A percentile compares a stretch with the other conserved stretches of the same genome.
Evolutionary conservation across 2,329 filamentous ascomycete genomes (phyloP).

Genomic region (Hypoxylon rubiginosum): DNA sequence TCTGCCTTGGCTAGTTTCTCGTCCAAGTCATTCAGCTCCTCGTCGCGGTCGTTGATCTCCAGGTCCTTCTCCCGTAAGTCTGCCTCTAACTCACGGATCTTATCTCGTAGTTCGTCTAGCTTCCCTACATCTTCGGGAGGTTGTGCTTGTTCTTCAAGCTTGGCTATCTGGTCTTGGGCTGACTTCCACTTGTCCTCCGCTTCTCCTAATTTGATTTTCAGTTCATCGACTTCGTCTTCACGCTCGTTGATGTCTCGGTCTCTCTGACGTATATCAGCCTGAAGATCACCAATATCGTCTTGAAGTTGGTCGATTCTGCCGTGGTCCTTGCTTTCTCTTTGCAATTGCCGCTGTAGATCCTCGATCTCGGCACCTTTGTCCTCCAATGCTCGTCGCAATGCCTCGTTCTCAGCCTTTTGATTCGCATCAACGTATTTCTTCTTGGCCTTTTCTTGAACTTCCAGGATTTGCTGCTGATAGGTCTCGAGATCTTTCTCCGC

Average conservation of each 20-base stretch:
- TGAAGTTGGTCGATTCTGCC: constrained; percentile 75
- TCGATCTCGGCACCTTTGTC: constrained; percentile 72
- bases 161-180: constrained; percentile 41
- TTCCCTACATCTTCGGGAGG: constrained; percentile 57
- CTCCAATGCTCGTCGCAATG: constrained; percentile 68
- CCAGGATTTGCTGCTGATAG: constrained; percentile 84
- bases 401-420: constrained; percentile 72
- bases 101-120: constrained; percentile 56
- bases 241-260: constrained; percentile 79
- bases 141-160: constrained; percentile 56
- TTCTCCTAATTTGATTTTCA: constrained; percentile 68
- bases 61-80: constrained; percentile 69
- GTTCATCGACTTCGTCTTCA: constrained; percentile 79
- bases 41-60: constrained; percentile 67
- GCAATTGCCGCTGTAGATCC: constrained; percentile 70
- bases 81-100: constrained; percentile 69
- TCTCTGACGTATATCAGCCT: constrained; percentile 81
- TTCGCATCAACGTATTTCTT: constrained; percentile 79
- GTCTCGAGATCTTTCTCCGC: constrained; percentile 89
- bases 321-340: constrained; percentile 67
- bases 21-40: constrained; percentile 67
- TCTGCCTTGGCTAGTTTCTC: constrained; percentile 62
- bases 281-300: constrained; percentile 81
- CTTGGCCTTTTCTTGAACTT: constrained; percentile 86
- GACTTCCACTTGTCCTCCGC: constrained; percentile 58